These are phyloP conservation scores for Tylopilus rubrobrunneus DNA, from an alignment of 768 basidiomycete genomes.

Conservation along the genomic window DNA sequence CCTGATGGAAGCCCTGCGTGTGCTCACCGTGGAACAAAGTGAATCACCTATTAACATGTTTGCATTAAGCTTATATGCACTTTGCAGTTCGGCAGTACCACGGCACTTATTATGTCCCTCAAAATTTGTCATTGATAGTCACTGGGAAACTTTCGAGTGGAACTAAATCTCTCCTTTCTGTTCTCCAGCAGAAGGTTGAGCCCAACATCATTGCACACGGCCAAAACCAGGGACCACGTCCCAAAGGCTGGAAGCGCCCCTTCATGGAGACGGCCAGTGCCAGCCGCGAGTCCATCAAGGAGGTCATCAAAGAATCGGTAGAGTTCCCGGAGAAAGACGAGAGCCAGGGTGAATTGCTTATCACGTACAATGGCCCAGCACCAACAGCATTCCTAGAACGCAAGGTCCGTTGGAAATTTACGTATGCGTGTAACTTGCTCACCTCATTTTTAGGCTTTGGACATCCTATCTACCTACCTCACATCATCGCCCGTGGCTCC, in stretches of 20 bases:
- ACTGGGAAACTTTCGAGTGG: slow-evolving; percentile 81
- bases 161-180: slow-evolving; percentile 62
- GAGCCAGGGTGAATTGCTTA: slow-evolving; percentile 81
- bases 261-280: slow-evolving; percentile 87
- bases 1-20: slow-evolving; percentile 85
- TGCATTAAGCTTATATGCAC: slow-evolving; percentile 13
- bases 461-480: slow-evolving; percentile 82
- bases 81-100: slow-evolving; percentile 84
- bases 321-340: slow-evolving; percentile 98
- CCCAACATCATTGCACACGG: no score
- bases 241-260: slow-evolving; percentile 86
- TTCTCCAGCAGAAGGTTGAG: no score
- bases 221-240: slow-evolving; percentile 24
- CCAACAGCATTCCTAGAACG: slow-evolving; percentile 67
- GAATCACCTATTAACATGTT: slow-evolving; percentile 17
- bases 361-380: slow-evolving; percentile 77
- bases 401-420: slow-evolving; percentile 42
- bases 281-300: slow-evolving; percentile 46
- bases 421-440: neutral
- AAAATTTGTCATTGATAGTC: slow-evolving; percentile 88
- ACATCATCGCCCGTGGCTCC: slow-evolving; percentile 82
- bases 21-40: slow-evolving; percentile 88
- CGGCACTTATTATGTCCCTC: slow-evolving; percentile 83
- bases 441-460: slow-evolving; percentile 58
- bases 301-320: slow-evolving; percentile 58